Evolutionary conservation across 1,284 basidiomycete species (phyloP), one percentile per base, ranked within the genome.

Genomic region (Pseudozyma tsukubaensis): DNA sequence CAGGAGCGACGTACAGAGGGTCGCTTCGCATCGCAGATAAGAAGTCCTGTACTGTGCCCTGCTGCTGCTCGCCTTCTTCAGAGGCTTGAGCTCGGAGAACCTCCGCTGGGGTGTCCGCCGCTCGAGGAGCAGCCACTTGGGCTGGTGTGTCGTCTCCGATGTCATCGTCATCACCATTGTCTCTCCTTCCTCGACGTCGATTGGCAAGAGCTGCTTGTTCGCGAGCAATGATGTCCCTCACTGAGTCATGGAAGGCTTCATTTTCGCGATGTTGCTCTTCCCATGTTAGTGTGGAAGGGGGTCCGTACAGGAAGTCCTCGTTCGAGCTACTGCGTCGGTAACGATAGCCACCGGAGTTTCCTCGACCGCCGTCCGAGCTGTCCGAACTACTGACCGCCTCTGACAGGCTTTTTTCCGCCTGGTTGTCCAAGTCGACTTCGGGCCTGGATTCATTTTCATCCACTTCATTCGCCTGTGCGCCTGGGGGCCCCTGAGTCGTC

Each of bases 41-140:
- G 18, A 69, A 69, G 40, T 69, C 55, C 1, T 63, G 45, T 19
- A 69, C 60, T 1, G 55, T 63, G 29, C 35, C 65, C 6, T 54
- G 39, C 2, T 13, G 19, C 12, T 52, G 18, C 7, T 21, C 39
- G n/a, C 35, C 50, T 24, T 13, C 36, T 37, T 39, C n/a, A 4
- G 16, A 3, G 4, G 34, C 3, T 18, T 13, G 36, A 29, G 50
- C 39, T n/a, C 12, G 14, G 18, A 37, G 6, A 6, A 6, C 6
- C 24, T 3, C 24, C 6, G 24, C 24, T 29, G 3, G 24, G 3
- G 24, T 3, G n/a, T 18, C n/a, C 7, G 19, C 18, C 40, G 5
- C 14, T 19, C 14, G 32, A 2, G 21, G 37, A n/a, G 16, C 29
- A 11, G 7, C 47, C 10, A 32, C 47, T 7, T 29, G 36, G 8